phyloP scores from a whole-genome alignment of 1,284 basidiomycete species.

The Apiotrichum akiyoshidainum region DNA sequence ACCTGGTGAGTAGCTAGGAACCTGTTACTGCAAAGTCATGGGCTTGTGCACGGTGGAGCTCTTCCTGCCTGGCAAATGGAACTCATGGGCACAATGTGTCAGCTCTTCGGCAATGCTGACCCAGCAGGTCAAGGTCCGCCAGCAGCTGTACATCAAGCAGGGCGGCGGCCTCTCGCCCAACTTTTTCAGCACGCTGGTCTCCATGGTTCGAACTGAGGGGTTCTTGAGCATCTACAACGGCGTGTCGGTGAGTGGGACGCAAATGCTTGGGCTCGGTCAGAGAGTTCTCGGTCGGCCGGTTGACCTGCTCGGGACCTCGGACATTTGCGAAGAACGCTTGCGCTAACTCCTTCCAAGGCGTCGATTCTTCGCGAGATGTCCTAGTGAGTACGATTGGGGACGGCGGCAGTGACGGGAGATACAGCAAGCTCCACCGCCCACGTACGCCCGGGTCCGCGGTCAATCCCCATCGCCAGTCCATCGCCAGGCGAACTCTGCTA shows the following conservation, averaged over 20 bases:
- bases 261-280: background rate
- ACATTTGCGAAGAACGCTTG: too few relatives aligned
- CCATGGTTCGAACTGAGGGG: constrained; percentile 18
- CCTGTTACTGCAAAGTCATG: background rate
- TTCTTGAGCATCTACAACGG: constrained; percentile 18
- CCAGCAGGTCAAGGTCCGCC: constrained; percentile 19
- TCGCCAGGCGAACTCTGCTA: background rate
- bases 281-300: too few relatives aligned
- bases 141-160: constrained; percentile 22
- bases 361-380: constrained; percentile 18
- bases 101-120: background rate
- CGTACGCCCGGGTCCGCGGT: too few relatives aligned
- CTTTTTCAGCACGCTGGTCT: constrained; percentile 12
- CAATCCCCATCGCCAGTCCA: background rate
- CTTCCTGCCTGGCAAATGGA: too few relatives aligned
- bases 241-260: constrained; percentile 7
- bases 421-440: too few relatives aligned
- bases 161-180: constrained; percentile 12
- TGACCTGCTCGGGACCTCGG: too few relatives aligned
- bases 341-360: constrained; percentile 4
- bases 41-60: too few relatives aligned
- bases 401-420: too few relatives aligned
- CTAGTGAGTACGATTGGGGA: constrained; percentile 7
- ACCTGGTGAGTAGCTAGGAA: constrained; percentile 10
- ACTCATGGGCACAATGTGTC: too few relatives aligned